Evolutionary conservation across 345 rosid species (phyloP), one percentile per base, ranked within the genome.

Genomic region (Brassica carinata): DNA sequence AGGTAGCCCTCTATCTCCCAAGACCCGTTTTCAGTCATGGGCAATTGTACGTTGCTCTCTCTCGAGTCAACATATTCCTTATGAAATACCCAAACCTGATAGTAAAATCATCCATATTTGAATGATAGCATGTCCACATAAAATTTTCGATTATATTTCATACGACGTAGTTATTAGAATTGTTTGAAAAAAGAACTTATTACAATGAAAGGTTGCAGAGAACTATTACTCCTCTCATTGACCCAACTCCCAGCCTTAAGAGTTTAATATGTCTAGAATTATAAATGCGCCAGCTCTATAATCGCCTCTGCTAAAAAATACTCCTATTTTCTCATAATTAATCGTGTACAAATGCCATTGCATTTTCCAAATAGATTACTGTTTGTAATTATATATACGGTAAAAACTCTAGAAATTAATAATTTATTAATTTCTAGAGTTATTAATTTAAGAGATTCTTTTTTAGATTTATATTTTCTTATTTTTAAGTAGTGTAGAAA

Each of bases 211-310:
- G 69, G 19, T 36, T 9, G 75, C 63, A 69, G 65, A 64, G 23
- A 26, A 26, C 43, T 55, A 72, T 72, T 72, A 34, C 71, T 5
- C 36, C 40, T 48, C 64, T 71, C 36, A 51, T 71, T 78, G 58
- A 19, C 62, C 30, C 82, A 57, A 72, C 73, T 72, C 10, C 67
- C 67, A 65, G 61, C 73, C 26, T 78, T 55, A 36, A 23, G 65
- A 78, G 72, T 78, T 78, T 72, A 53, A 53, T 65, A 72, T 78
- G 73, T 57, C 77, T 65, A 15, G 7, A 57, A 11, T 3, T 45
- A 36, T 72, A 27, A 72, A 71, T 78, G 77, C 30, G 72, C 77
- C 82, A 72, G 72, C 82, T 78, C 15, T 17, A 72, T 34, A 23
- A 2, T 71, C 33, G 57, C 30, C 51, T 48, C 15, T 45, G 2